Base-by-base conservation (phyloP, 331 rosid species). In the Malus hybrid region DNA sequence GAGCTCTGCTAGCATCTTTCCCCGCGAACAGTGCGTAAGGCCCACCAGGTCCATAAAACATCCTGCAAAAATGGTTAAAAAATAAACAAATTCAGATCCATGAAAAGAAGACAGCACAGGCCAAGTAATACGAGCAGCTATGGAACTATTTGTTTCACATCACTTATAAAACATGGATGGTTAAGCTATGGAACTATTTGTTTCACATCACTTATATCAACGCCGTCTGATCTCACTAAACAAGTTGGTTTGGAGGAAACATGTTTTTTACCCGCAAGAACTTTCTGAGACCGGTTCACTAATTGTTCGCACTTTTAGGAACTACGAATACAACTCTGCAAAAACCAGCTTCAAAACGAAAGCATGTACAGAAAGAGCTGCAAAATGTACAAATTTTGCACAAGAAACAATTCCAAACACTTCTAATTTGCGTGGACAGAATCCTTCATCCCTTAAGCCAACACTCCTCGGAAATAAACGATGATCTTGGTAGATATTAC, bases 21-120 rank as follows among this genome's bases (percentile, higher is more conserved):
- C 98, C 98, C 1, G 97, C 96, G 9, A 91, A 93, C 69, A 93
- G 81, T 0, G 98, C 98, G 50, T 93, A 93, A 11, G 96, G 89
- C 59, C 98, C 98, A 29, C 97, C 96, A 0, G 97, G 98, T 71
- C 98, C 98, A 67, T 93, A 93, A 83, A 93, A 93, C 90, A 85
- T 72, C 88, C 98, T 93, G 85, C 76, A 71, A 67, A 12, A 29
- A 60, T 27, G 32, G 39, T 70, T 34, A 34, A 73, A 15, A 73
- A 18, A 1, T 34, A 18, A 36, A 62, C 52, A 80, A 10, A 59
- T 61, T 36, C 75, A 65, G 18, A 74, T 28, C 61, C 42, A 60
- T 14, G 5, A 2, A 66, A 56, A 24, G 10, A 33, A 34, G 16
- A 1, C 42, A 63, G 11, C 5, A 29, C 7, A 64, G 39, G 42